Evolutionary conservation across 2,329 filamentous ascomycete genomes (phyloP).

Genomic region (Neonectria neomacrospora): DNA sequence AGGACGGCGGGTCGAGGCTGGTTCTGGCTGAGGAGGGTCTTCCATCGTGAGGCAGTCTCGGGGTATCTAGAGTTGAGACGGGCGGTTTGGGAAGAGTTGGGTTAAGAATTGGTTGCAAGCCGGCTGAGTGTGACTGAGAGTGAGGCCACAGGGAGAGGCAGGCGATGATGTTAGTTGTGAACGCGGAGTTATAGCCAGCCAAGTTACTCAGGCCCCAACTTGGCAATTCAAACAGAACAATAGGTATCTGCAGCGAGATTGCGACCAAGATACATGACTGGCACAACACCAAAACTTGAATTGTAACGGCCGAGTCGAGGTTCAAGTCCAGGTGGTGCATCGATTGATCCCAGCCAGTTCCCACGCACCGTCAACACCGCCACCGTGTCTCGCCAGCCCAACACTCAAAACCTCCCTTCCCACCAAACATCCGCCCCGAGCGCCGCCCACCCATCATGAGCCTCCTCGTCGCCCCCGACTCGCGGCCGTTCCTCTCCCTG

Average conservation of each 20-base stretch:
- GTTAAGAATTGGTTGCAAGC: too few species aligned
- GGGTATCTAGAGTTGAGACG: background rate
- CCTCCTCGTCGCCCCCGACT: conserved; percentile 25
- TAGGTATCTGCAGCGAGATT: too few species aligned
- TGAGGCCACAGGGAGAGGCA: background rate
- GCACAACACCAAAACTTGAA: background rate
- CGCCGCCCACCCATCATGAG: conserved; percentile 26
- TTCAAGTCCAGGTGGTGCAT: too few species aligned
- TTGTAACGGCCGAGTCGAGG: too few species aligned
- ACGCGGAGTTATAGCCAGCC: background rate
- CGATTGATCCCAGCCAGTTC: background rate
- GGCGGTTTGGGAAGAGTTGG: background rate
- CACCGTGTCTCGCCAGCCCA: conserved; percentile 16
- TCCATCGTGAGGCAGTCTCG: background rate
- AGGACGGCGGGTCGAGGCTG: conserved; percentile 1
- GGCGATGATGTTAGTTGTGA: background rate
- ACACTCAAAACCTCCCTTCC: conserved; percentile 17
- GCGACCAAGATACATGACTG: too few species aligned
- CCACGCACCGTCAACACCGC: background rate
- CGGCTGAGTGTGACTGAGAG: too few species aligned
- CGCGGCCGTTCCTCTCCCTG: conserved; percentile 42
- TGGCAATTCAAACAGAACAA: background rate
- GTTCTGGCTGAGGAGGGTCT: background rate
- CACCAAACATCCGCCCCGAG: conserved; percentile 9
- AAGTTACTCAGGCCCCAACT: background rate